Percentiles rank a stretch among this genome's conserved stretches.
Conservation (phyloP, 176 grass and related monocot species). For the Metroxylon sagu region DNA sequence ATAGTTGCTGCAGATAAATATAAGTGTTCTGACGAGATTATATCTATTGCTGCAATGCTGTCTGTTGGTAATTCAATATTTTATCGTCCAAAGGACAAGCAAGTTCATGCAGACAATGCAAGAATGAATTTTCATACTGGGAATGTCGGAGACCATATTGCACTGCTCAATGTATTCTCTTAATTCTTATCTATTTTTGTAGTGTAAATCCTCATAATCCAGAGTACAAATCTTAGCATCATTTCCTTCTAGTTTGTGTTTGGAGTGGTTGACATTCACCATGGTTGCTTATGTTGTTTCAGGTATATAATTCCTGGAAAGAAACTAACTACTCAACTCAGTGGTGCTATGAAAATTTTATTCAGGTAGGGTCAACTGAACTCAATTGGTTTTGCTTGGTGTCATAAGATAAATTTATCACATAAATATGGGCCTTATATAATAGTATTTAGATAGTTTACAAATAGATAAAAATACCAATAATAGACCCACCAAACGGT, state of each 20-base stretch:
- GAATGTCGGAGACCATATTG: conserved; percentile 89
- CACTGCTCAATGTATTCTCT: conserved; percentile 62
- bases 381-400: too few relatives aligned
- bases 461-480: too few relatives aligned
- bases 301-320: conserved; percentile 94
- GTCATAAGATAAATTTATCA: too few relatives aligned
- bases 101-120: conserved; percentile 92
- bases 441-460: too few relatives aligned
- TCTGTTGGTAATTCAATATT: conserved; percentile 89
- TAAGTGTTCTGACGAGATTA: conserved; percentile 79
- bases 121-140: conserved; percentile 83
- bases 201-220: too few relatives aligned
- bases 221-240: too few relatives aligned
- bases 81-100: conserved; percentile 94
- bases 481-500: too few relatives aligned
- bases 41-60: conserved; percentile 74
- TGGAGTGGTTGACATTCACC: neutral
- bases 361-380: conserved; percentile 37
- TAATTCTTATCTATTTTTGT: conserved; percentile 11
- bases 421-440: too few relatives aligned
- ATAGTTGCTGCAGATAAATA: conserved; percentile 90
- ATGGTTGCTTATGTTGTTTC: conserved; percentile 18
- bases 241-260: too few relatives aligned
- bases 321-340: conserved; percentile 90
- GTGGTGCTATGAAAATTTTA: conserved; percentile 94